Conservation (phyloP, 2,329 filamentous ascomycete species). For the Cladosporium phlei region DNA sequence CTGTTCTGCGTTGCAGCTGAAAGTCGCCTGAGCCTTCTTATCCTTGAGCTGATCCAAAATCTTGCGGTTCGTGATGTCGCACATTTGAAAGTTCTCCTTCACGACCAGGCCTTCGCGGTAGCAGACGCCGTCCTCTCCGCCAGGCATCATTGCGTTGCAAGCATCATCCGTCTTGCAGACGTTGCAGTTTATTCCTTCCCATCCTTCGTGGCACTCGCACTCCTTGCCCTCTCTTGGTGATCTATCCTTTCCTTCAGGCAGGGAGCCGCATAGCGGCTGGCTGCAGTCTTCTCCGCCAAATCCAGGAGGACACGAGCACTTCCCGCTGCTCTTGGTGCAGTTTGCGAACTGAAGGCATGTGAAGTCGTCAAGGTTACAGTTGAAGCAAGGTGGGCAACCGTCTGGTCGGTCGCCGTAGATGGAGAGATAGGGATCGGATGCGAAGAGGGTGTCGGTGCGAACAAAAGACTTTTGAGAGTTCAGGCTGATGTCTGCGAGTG, state of each 20-base stretch:
- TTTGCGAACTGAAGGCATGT: constrained; percentile 84
- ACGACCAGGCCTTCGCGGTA: constrained; percentile 87
- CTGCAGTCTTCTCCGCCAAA: constrained; percentile 95
- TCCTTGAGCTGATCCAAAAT: constrained; percentile 82
- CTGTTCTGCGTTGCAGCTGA: constrained; percentile 74
- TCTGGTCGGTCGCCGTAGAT: constrained; percentile 69
- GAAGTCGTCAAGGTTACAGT: constrained; percentile 91
- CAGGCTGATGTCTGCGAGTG: constrained; percentile 16
- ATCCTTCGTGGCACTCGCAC: constrained; percentile 88
- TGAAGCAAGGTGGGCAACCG: constrained; percentile 87
- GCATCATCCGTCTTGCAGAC: constrained; percentile 80
- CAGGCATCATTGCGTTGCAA: constrained; percentile 83
- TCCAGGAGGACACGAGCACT: constrained; percentile 85
- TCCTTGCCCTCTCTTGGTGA: constrained; percentile 64
- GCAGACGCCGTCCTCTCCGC: constrained; percentile 76
- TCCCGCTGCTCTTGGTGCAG: constrained; percentile 85
- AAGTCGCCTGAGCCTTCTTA: constrained; percentile 87
- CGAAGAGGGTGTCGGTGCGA: constrained; percentile 12
- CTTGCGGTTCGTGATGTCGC: constrained; percentile 92
- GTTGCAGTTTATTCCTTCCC: constrained; percentile 95
- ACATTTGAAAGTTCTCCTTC: constrained; percentile 95
- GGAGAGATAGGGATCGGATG: constrained; percentile 41
- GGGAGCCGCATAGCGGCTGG: constrained; percentile 81
- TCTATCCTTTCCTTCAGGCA: constrained; percentile 74
- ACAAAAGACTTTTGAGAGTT: constrained; percentile 10